phyloP scores from a whole-genome alignment of 2,329 filamentous ascomycete genomes.

The Penicillium sp. region DNA sequence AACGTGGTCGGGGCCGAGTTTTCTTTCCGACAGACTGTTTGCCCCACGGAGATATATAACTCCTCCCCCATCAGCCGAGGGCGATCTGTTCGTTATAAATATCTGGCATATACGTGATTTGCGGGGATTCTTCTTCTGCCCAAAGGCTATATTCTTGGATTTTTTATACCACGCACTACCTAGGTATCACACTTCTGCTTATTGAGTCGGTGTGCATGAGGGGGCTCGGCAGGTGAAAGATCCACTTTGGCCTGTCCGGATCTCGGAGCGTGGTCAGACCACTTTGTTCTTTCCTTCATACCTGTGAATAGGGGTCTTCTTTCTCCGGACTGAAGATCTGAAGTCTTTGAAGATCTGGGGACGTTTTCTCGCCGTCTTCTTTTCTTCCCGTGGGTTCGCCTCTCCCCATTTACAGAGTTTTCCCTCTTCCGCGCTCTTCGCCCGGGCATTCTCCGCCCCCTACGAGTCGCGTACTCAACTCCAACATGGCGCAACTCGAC shows the following conservation, averaged over 20 bases:
- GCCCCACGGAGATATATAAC: not conserved
- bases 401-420: not conserved
- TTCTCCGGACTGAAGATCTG: not conserved
- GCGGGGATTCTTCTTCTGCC: not conserved
- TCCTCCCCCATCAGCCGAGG: not conserved
- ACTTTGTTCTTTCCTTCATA: constrained; percentile 16
- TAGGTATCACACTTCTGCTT: too few relatives aligned
- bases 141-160: too few relatives aligned
- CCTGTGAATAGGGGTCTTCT: constrained; percentile 11
- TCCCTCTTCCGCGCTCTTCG: not conserved
- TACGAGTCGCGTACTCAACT: not conserved
- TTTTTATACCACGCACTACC: too few relatives aligned
- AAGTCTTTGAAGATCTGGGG: not conserved
- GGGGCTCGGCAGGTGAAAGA: constrained; percentile 11
- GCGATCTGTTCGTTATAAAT: not conserved
- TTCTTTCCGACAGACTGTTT: not conserved
- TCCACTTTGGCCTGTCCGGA: constrained; percentile 16
- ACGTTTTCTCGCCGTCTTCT: not conserved
- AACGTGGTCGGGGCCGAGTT: constrained; percentile 3
- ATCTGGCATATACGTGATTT: not conserved
- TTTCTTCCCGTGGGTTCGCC: not conserved
- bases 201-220: not conserved
- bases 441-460: not conserved
- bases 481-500: constrained; percentile 86
- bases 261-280: constrained; percentile 17